Conservation (phyloP, 345 rosid species). For the Eucalyptus pauciflora region DNA sequence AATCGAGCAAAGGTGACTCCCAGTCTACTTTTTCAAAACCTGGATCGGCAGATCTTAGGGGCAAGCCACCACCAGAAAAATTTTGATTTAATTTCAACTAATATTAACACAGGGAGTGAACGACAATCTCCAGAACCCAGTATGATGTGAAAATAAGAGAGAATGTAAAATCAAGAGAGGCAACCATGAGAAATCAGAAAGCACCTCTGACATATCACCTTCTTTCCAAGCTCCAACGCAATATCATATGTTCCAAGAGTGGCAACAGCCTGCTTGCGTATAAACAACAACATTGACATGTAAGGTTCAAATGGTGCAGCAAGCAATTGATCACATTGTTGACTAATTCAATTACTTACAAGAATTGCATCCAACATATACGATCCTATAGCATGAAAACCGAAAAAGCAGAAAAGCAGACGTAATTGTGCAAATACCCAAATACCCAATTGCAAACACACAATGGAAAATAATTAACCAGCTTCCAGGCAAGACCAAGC, state of each 20-base stretch:
- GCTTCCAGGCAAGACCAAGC: background rate
- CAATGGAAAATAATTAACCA: background rate
- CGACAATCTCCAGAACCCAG: background rate
- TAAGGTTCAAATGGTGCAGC: background rate
- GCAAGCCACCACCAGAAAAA: background rate
- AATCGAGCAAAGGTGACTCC: background rate
- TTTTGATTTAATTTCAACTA: background rate
- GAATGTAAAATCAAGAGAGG: background rate
- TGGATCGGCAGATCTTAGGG: background rate
- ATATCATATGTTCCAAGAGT: slow-evolving; percentile 88
- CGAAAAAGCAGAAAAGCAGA: background rate
- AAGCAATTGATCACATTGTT: background rate
- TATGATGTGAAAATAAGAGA: background rate
- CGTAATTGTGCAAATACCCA: background rate
- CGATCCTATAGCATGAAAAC: background rate
- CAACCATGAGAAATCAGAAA: background rate
- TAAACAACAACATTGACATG: background rate
- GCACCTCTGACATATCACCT: slow-evolving; percentile 86
- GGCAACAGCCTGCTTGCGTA: slow-evolving; percentile 53
- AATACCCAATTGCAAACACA: background rate
- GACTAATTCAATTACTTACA: background rate
- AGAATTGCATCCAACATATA: background rate
- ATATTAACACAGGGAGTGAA: background rate
- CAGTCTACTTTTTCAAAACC: background rate
- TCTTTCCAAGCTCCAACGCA: slow-evolving; percentile 83